phyloP scores from a whole-genome alignment of 495 filamentous ascomycete genomes.

The Diplogelasinospora grovesii region DNA sequence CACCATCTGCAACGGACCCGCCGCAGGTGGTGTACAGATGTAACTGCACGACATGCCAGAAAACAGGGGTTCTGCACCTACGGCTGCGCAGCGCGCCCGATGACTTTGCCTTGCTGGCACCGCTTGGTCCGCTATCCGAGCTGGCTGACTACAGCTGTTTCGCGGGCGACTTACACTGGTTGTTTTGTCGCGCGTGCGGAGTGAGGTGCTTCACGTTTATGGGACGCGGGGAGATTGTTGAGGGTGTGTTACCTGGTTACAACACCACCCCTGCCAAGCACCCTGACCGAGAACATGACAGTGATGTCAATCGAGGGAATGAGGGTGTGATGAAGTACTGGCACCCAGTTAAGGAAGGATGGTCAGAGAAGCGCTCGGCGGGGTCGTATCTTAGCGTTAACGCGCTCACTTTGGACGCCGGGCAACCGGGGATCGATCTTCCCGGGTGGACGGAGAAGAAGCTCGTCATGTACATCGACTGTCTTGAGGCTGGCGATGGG shows the following conservation, averaged over 20 bases:
- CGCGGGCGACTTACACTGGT: constrained; percentile 17
- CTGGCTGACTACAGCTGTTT: constrained; percentile 24
- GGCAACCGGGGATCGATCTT: constrained; percentile 20
- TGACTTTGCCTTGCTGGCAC: constrained; percentile 28
- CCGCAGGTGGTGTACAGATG: constrained; percentile 22
- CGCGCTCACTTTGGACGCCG: constrained; percentile 18
- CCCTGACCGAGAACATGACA: too few species aligned
- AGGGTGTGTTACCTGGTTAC: too few species aligned
- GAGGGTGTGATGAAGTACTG: constrained; percentile 16
- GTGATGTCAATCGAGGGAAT: constrained; percentile 12
- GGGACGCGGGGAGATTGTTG: constrained; percentile 19
- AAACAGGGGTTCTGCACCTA: constrained; percentile 26
- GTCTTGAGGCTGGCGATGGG: background rate
- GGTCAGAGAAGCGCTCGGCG: constrained; percentile 8
- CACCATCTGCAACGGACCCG: too few species aligned
- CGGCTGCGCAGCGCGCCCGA: constrained; percentile 18
- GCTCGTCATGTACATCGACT: constrained; percentile 21
- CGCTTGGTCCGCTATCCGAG: constrained; percentile 15
- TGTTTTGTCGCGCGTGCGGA: constrained; percentile 26
- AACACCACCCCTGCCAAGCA: too few species aligned
- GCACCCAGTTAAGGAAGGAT: constrained; percentile 19
- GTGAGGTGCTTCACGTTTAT: constrained; percentile 28
- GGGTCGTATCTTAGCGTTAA: constrained; percentile 21
- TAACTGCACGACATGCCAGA: constrained; percentile 31
- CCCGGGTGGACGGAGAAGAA: constrained; percentile 21